Evolutionary conservation across 2,329 filamentous ascomycete genomes (phyloP), one percentile per base, ranked within the genome.

Genomic region (Aureobasidium melanogenum): DNA sequence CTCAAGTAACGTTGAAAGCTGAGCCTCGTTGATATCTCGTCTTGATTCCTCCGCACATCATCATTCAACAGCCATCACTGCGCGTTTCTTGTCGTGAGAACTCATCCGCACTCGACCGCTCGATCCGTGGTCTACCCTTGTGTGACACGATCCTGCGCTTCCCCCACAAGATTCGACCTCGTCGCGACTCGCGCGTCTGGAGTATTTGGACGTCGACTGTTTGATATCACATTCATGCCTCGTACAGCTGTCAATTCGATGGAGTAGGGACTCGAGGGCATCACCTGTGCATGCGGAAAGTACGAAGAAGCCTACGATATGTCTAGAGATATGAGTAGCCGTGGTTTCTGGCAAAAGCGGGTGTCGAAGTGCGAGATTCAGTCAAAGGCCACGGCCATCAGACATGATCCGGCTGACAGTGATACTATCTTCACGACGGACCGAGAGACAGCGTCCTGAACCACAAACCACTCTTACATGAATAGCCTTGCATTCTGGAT

Each of bases 91-190:
- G 5, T 36, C 48, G 15, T 51, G 22, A 19, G 19, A 17, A 19
- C 48, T 51, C 48, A 32, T 51, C 48, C 48, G 48, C 22, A 36
- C 48, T 51, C 48, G 12, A 51, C 48, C 48, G 48, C 48, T 51
- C 9, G n/a, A 12, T 32, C 6, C 38, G 30, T 17, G 12, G 3
- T 50, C 17, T 50, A 15, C 22, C 15, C 15, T 8, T 6, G n/a
- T 14, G 19, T 19, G 28, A 50, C 17, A 50, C 17, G 9, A 22
- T 5, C 26, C 19, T 28, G 8, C n/a, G 26, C n/a, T 12, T 28
- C 17, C n/a, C n/a, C 28, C 28, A 28, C 46, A 32, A 34, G 6
- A 50, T 28, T 50, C 6, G 28, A 32, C 28, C 10, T 50, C 46
- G 9, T 28, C n/a, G 6, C 28, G 19, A n/a, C 9, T 32, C 14